A percentile compares a stretch with the other conserved stretches of the same genome.
Evolutionary conservation across 257 asterid species (phyloP).

Genomic region (Nicotiana obtusifolia): DNA sequence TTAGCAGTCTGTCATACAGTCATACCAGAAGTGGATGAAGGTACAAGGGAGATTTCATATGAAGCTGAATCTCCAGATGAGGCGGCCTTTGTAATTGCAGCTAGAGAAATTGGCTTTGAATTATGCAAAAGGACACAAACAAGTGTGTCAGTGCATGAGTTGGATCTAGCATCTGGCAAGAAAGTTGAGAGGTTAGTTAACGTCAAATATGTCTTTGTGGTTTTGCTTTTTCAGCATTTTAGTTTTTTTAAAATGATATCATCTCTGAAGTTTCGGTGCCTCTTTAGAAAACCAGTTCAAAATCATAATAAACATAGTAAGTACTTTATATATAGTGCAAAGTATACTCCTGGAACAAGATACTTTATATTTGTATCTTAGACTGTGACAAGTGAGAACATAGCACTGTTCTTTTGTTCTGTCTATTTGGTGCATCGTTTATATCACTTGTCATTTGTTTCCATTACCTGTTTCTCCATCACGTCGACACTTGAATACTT

Average conservation of each 20-base stretch:
- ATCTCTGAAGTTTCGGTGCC: neutral
- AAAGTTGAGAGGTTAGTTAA: slow-evolving; percentile 61
- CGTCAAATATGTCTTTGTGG: neutral
- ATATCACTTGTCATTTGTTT: neutral
- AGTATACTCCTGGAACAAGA: neutral
- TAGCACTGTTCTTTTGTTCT: neutral
- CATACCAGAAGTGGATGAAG: slow-evolving; percentile 81
- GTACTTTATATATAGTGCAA: neutral
- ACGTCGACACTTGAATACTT: neutral
- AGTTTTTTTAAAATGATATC: neutral
- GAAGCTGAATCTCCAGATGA: slow-evolving; percentile 99
- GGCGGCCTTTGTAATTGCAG: slow-evolving; percentile 92
- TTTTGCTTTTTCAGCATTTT: neutral
- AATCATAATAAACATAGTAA: neutral
- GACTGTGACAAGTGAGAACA: neutral
- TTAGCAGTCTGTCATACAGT: slow-evolving; percentile 89
- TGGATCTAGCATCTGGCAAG: slow-evolving; percentile 48
- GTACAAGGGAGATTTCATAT: slow-evolving; percentile 50
- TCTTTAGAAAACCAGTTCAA: neutral
- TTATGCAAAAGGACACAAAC: slow-evolving; percentile 70
- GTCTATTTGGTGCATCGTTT: neutral
- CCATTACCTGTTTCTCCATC: neutral
- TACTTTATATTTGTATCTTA: neutral
- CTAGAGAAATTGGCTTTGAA: slow-evolving; percentile 83
- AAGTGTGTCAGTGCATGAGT: slow-evolving; percentile 58